Percentiles rank a stretch among this genome's conserved stretches.
phyloP scores from a whole-genome alignment of 202 grass and related monocot genomes.

The Cymbopogon flexuosus region DNA sequence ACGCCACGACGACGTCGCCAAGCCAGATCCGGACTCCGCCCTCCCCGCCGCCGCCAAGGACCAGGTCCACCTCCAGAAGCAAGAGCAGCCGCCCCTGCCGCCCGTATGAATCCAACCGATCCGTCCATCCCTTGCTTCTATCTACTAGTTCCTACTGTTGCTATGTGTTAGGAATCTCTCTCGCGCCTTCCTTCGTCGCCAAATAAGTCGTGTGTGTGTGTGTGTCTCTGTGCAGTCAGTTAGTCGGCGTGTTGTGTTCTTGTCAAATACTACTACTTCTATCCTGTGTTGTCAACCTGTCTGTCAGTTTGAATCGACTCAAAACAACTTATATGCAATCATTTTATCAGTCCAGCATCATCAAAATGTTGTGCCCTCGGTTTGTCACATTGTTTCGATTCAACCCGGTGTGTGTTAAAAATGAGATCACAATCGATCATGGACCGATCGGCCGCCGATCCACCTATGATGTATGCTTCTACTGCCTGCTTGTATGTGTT shows the following conservation, averaged over 20 bases:
- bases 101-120: constrained; percentile 22
- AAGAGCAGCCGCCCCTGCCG: constrained; percentile 27
- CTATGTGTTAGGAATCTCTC: neutral
- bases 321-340: neutral
- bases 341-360: neutral
- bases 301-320: neutral
- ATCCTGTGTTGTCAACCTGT: neutral
- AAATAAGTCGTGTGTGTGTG: neutral
- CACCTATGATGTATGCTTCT: neutral
- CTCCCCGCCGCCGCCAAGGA: constrained; percentile 6
- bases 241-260: neutral
- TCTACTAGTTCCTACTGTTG: neutral
- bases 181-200: neutral
- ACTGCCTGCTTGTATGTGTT: too few relatives aligned
- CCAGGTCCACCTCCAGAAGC: neutral
- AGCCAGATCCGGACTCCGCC: neutral
- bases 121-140: neutral
- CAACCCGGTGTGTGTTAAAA: neutral
- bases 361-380: neutral
- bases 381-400: neutral
- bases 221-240: neutral
- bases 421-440: neutral
- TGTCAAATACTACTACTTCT: neutral
- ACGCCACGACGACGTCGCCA: neutral
- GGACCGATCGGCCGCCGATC: neutral